These are phyloP conservation scores for Xylaria curta DNA, from an alignment of 495 filamentous ascomycete species.

Conservation along the genomic window DNA sequence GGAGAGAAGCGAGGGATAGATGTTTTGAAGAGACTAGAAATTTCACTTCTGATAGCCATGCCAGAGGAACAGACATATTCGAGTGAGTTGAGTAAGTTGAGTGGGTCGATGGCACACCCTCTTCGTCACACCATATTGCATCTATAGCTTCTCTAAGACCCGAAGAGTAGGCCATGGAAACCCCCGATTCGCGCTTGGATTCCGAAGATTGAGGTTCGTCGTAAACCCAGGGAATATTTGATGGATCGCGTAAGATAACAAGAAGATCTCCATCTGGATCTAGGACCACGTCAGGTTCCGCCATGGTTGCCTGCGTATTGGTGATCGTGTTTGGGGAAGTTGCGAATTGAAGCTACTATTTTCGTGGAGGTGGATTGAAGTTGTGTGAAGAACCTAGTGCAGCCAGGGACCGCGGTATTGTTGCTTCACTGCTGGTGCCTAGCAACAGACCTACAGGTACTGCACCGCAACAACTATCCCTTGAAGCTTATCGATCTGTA, in stretches of 20 bases:
- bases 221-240: no score
- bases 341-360: background rate
- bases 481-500: background rate
- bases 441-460: background rate
- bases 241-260: background rate
- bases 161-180: no score
- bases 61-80: no score
- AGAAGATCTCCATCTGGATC: constrained; percentile 14
- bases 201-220: no score
- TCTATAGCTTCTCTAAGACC: no score
- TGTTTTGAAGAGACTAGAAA: constrained; percentile 60
- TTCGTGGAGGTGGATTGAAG: background rate
- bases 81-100: no score
- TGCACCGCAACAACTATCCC: background rate
- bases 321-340: background rate
- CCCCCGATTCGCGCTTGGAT: no score
- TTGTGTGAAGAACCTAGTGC: background rate
- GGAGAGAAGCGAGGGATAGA: constrained; percentile 53
- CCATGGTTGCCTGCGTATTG: background rate
- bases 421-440: background rate
- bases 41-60: no score
- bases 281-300: background rate
- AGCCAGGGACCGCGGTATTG: background rate
- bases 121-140: no score
- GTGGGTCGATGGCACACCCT: no score